Evolutionary conservation across 805 yeast species (phyloP).

Genomic region (Lipomyces lipofer): DNA sequence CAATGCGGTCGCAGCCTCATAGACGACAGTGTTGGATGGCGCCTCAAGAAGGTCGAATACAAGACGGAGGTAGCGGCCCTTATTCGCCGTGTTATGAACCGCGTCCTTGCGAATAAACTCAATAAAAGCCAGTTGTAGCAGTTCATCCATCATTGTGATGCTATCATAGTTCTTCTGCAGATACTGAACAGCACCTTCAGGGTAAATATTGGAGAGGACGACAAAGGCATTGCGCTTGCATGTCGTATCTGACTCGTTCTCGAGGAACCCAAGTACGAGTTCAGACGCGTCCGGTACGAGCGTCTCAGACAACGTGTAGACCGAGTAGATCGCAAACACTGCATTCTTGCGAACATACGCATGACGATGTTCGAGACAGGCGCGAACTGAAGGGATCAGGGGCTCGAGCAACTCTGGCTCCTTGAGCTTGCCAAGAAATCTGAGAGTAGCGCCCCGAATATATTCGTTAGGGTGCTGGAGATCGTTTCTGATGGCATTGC

Average conservation of each 20-base stretch:
- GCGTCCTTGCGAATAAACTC: slow-evolving; percentile 90
- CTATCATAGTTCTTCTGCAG: slow-evolving; percentile 66
- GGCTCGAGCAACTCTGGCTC: slow-evolving; percentile 96
- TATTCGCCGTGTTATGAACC: slow-evolving; percentile 58
- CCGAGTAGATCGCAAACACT: slow-evolving; percentile 82
- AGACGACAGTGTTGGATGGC: slow-evolving; percentile 70
- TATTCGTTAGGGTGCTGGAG: slow-evolving; percentile 97
- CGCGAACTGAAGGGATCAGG: slow-evolving; percentile 86
- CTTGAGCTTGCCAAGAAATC: slow-evolving; percentile 84
- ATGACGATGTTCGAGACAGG: slow-evolving; percentile 92
- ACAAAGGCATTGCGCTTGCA: slow-evolving; percentile 95
- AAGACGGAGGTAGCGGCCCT: slow-evolving; percentile 68
- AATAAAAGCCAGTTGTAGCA: slow-evolving; percentile 83
- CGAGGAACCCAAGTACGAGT: slow-evolving; percentile 68
- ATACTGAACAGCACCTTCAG: slow-evolving; percentile 81
- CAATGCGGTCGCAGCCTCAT: slow-evolving; percentile 87
- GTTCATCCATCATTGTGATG: slow-evolving; percentile 70
- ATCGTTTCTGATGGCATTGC: slow-evolving; percentile 93
- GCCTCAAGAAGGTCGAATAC: slow-evolving; percentile 71
- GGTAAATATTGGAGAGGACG: slow-evolving; percentile 75
- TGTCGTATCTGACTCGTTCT: slow-evolving; percentile 84
- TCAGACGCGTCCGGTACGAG: slow-evolving; percentile 96
- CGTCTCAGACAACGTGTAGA: slow-evolving; percentile 79
- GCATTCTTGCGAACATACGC: slow-evolving; percentile 98
- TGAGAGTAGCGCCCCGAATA: slow-evolving; percentile 90